Evolutionary conservation across 768 basidiomycete genomes (phyloP).

Genomic region (Tricholoma bakamatsutake): DNA sequence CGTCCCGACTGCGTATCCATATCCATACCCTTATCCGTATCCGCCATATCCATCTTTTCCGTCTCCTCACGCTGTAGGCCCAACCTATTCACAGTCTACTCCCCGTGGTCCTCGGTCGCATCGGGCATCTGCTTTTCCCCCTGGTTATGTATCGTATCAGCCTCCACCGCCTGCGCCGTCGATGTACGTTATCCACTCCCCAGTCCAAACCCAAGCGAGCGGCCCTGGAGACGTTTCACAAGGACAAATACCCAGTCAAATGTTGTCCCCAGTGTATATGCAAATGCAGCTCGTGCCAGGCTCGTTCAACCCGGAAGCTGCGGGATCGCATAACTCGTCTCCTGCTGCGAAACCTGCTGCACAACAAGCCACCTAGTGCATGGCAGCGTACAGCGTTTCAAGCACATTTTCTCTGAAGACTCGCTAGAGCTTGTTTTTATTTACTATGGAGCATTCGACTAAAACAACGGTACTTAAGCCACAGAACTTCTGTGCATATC

Average conservation of each 20-base stretch:
- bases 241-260: slow-evolving; percentile 5
- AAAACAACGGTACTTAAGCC: no score
- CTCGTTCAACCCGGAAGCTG: slow-evolving; percentile 1
- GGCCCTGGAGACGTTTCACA: slow-evolving; percentile 7
- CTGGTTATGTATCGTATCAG: slow-evolving; percentile 27
- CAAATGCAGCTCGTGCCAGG: slow-evolving; percentile 15
- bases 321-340: not conserved
- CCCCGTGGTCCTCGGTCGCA: slow-evolving; percentile 18
- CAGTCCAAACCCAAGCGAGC: slow-evolving; percentile 6
- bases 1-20: slow-evolving; percentile 27
- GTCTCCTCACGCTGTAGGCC: slow-evolving; percentile 6
- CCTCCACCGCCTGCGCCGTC: slow-evolving; percentile 23
- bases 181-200: slow-evolving; percentile 19
- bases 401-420: not conserved
- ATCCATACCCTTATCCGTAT: slow-evolving; percentile 24
- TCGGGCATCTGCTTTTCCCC: slow-evolving; percentile 20
- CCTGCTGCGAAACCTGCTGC: not conserved
- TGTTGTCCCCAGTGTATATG: slow-evolving; percentile 14
- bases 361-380: not conserved
- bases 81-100: slow-evolving; percentile 9
- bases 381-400: not conserved
- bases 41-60: slow-evolving; percentile 13
- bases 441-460: no score
- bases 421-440: no score
- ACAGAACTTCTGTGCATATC: no score